Percentiles rank a stretch among this genome's conserved stretches.
These are phyloP conservation scores for Colletotrichum tabaci DNA, from an alignment of 2,329 filamentous ascomycete species.

Conservation along the genomic window DNA sequence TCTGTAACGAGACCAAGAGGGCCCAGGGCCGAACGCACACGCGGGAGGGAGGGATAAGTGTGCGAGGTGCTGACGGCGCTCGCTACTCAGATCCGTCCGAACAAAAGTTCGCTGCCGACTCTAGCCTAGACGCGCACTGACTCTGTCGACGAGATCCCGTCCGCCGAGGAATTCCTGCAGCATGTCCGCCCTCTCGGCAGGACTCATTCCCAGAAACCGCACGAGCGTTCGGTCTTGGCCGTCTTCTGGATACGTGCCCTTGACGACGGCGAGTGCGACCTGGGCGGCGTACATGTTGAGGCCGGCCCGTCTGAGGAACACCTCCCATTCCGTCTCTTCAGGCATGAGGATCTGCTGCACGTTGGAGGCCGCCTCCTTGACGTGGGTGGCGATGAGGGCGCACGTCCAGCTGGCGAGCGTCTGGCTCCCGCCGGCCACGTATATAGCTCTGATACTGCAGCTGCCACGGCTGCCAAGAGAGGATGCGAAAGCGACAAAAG, in stretches of 20 bases:
- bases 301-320: constrained; percentile 54
- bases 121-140: constrained; percentile 31
- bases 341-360: constrained; percentile 54
- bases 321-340: constrained; percentile 59
- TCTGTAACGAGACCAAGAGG: constrained; percentile 13
- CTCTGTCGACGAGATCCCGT: constrained; percentile 17
- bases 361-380: constrained; percentile 38
- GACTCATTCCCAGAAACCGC: constrained; percentile 50
- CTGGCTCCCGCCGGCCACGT: constrained; percentile 65
- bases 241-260: constrained; percentile 42
- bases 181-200: constrained; percentile 45
- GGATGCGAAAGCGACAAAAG: constrained; percentile 65
- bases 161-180: constrained; percentile 49
- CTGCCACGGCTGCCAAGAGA: constrained; percentile 51
- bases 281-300: constrained; percentile 56
- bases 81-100: constrained; percentile 31
- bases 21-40: not conserved
- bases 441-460: constrained; percentile 56
- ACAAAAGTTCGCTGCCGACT: constrained; percentile 8
- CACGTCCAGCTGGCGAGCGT: constrained; percentile 70
- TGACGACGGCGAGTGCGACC: constrained; percentile 49
- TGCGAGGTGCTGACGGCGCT: not conserved
- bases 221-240: constrained; percentile 48
- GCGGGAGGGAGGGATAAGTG: not conserved
- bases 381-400: constrained; percentile 65